Conservation (phyloP, 768 basidiomycete species). For the Serendipita sp. region DNA sequence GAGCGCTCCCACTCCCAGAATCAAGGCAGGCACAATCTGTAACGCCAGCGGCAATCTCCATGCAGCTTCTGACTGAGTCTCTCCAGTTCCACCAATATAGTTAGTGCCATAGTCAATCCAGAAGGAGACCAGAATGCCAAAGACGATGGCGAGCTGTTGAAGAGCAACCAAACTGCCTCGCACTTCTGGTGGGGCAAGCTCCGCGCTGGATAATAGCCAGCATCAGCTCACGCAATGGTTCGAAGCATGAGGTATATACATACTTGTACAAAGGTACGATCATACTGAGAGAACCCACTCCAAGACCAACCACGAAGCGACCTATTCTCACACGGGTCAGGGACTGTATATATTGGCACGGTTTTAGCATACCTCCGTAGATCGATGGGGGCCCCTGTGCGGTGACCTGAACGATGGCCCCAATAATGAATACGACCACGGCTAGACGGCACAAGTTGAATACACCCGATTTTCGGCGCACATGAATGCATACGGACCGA, state of each 20-base stretch:
- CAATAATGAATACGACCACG: slow-evolving; percentile 45
- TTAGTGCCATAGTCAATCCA: slow-evolving; percentile 42
- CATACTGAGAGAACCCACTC: slow-evolving; percentile 70
- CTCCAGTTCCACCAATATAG: slow-evolving; percentile 46
- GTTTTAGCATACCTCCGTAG: slow-evolving; percentile 33
- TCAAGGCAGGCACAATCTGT: slow-evolving; percentile 56
- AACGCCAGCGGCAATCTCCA: slow-evolving; percentile 64
- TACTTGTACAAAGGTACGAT: slow-evolving; percentile 64
- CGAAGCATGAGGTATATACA: slow-evolving; percentile 2
- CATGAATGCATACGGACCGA: slow-evolving; percentile 24
- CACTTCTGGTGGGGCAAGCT: slow-evolving; percentile 65
- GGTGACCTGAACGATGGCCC: slow-evolving; percentile 58
- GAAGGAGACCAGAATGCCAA: slow-evolving; percentile 53
- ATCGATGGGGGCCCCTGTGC: slow-evolving; percentile 44
- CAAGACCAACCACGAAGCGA: slow-evolving; percentile 64
- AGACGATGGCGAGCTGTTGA: slow-evolving; percentile 69
- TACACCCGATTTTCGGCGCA: not conserved
- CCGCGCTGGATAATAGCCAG: slow-evolving; percentile 19
- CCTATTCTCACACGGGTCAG: slow-evolving; percentile 20
- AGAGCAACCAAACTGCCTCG: slow-evolving; percentile 67
- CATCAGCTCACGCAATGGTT: not conserved
- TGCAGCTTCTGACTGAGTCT: slow-evolving; percentile 36
- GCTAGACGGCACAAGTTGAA: slow-evolving; percentile 17
- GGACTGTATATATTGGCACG: not conserved
- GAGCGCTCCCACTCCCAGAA: slow-evolving; percentile 51